phyloP scores from a whole-genome alignment of 192 early-diverging fungal genomes.

The Entophlyctis luteolus region DNA sequence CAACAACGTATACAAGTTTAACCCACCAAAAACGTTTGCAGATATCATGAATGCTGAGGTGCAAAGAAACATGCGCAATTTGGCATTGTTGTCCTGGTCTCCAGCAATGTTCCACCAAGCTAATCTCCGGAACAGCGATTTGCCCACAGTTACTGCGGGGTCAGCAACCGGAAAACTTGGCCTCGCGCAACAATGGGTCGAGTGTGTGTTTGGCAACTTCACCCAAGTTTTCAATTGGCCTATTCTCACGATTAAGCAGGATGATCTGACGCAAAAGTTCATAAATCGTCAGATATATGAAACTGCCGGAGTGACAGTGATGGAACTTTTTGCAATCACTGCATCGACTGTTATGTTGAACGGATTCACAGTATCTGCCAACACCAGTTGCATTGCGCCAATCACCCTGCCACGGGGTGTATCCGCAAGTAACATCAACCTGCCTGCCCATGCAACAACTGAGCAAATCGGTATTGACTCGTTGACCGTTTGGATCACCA shows the following conservation, averaged over 20 bases:
- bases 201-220: constrained; percentile 11
- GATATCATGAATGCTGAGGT: neutral
- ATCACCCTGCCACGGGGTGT: neutral
- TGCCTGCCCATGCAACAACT: neutral
- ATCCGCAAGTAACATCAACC: neutral
- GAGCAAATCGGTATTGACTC: constrained; percentile 13
- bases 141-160: neutral
- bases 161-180: neutral
- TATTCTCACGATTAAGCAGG: constrained; percentile 21
- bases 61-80: neutral
- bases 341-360: neutral
- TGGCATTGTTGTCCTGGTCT: neutral
- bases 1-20: neutral
- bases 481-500: constrained; percentile 7
- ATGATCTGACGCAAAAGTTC: constrained; percentile 3
- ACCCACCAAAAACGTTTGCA: neutral
- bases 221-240: constrained; percentile 16
- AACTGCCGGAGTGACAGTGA: neutral
- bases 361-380: neutral
- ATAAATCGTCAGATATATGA: neutral
- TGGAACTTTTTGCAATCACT: neutral
- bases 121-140: neutral
- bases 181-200: too few relatives aligned
- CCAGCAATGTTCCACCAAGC: constrained; percentile 16
- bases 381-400: constrained; percentile 1